Base-by-base conservation (phyloP, 2,329 filamentous ascomycete genomes). In the Coleophoma eucalyptorum region DNA sequence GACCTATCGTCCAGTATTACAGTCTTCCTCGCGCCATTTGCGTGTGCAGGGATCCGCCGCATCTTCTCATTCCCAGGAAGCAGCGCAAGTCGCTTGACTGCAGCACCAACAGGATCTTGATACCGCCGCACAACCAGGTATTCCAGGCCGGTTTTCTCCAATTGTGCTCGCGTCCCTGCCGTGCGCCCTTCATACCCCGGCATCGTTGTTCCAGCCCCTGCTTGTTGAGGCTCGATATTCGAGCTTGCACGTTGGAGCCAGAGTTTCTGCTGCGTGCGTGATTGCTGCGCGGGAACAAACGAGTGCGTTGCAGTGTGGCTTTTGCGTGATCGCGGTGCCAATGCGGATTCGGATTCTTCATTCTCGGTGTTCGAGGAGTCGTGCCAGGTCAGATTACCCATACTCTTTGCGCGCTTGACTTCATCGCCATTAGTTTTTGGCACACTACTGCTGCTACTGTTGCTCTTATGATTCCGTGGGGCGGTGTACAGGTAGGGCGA, bases 191-290 rank as follows among this genome's bases (percentile, higher is more conserved):
- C 81, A 53, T 80, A 81, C n/a, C 74, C 76, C 5, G 74, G 73
- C 3, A 49, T 21, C 58, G 57, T 65, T 64, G 65, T 49, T 72
- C 64, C 20, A 63, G 72, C 54, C 69, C 58, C 57, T 70, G 64
- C 51, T 84, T 79, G 71, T 84, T 79, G 71, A 1, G 83, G 82
- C 58, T 90, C 86, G 44, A 90, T 84, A 56, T 80, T 81, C 3
- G 86, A 89, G 62, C 84, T 87, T 31, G 85, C 86, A 35, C 87
- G 79, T 62, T 90, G 86, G 1, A 90, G 75, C 68, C 89, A 86
- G 13, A 90, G 73, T 61, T 90, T 90, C 65, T 90, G 86, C 67
- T 90, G 86, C 1, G 85, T 89, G 13, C 87, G 78, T 49, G 84
- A 88, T 57, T 80, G 76, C 52, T 82, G 63, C 1, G 60, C 57